Evolutionary conservation across 116 monocot genomes (phyloP).

Genomic region (Posidonia oceanica): DNA sequence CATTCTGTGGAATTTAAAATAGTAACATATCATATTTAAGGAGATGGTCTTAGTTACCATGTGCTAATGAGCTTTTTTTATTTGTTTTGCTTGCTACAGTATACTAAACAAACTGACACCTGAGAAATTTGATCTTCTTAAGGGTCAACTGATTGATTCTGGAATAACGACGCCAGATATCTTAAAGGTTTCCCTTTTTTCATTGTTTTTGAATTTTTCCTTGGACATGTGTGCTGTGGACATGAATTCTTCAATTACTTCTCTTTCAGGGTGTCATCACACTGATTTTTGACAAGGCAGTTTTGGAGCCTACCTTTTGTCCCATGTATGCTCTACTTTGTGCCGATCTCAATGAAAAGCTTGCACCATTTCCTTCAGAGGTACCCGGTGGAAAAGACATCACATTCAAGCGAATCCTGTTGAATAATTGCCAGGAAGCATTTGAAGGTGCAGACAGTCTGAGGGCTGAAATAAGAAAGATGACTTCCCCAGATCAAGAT

Average conservation of each 20-base stretch:
- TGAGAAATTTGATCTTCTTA: slow-evolving; percentile 95
- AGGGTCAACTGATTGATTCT: slow-evolving; percentile 79
- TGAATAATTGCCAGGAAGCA: slow-evolving; percentile 93
- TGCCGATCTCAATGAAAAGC: slow-evolving; percentile 61
- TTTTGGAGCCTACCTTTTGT: slow-evolving; percentile 93
- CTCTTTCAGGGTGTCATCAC: slow-evolving; percentile 62
- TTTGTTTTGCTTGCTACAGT: slow-evolving; percentile 28
- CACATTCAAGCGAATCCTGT: slow-evolving; percentile 77
- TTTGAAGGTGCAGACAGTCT: slow-evolving; percentile 78
- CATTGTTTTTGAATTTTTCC: not conserved
- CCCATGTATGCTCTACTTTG: slow-evolving; percentile 91
- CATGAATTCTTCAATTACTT: not conserved
- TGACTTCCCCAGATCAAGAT: slow-evolving; percentile 74
- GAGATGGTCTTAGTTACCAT: not conserved
- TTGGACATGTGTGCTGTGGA: not conserved
- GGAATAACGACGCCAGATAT: slow-evolving; percentile 84
- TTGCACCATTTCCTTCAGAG: slow-evolving; percentile 75
- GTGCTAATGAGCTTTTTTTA: not conserved
- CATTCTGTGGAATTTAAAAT: too few relatives aligned
- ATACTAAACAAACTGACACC: slow-evolving; percentile 95
- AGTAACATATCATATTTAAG: not conserved
- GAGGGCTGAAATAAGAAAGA: slow-evolving; percentile 54
- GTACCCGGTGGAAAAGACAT: slow-evolving; percentile 66
- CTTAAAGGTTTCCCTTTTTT: slow-evolving; percentile 41
- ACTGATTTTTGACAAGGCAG: slow-evolving; percentile 95